Conservation (phyloP, 306 rosid genomes). For the Pterocarpus macrocarpus region DNA sequence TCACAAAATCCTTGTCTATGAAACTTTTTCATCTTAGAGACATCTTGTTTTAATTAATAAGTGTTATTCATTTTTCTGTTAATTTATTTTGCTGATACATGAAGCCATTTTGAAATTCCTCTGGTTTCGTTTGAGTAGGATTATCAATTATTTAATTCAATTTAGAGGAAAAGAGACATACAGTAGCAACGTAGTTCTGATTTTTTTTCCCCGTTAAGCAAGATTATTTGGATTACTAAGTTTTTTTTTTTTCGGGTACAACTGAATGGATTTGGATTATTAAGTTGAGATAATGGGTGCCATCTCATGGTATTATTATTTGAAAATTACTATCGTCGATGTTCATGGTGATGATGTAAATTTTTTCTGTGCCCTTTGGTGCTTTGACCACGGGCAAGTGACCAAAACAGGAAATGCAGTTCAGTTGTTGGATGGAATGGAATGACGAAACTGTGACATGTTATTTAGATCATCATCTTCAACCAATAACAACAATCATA, state of each 20-base stretch:
- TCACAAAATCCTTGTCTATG: too few species aligned
- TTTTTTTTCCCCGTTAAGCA: neutral
- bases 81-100: too few species aligned
- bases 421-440: neutral
- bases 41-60: too few species aligned
- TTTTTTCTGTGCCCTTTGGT: neutral
- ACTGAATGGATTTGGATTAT: neutral
- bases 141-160: neutral
- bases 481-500: neutral
- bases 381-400: neutral
- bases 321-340: neutral
- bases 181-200: neutral
- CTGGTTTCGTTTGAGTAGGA: neutral
- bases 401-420: neutral
- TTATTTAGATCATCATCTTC: neutral
- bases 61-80: too few species aligned
- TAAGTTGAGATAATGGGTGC: neutral
- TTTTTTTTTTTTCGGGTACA: too few species aligned
- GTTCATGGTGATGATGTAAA: neutral
- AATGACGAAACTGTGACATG: neutral
- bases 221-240: neutral
- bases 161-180: too few species aligned
- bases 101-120: too few species aligned
- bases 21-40: too few species aligned
- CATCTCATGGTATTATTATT: neutral